Evolutionary conservation across 2,329 filamentous ascomycete genomes (phyloP).

Genomic region (Fusarium kyushuense): DNA sequence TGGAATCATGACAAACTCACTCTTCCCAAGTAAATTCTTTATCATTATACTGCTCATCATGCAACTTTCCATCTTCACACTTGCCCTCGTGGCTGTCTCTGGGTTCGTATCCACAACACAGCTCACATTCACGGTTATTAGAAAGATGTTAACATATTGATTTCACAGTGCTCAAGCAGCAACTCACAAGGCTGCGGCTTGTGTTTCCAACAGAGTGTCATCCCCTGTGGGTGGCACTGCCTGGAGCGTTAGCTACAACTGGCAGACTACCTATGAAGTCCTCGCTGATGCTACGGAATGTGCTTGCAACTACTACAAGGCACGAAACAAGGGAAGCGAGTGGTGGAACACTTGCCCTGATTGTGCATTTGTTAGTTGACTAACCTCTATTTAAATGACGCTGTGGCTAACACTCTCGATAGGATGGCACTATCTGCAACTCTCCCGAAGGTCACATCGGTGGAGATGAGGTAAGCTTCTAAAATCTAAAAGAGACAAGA

Average conservation of each 20-base stretch:
- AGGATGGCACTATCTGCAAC: not conserved
- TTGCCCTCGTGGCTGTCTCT: not conserved
- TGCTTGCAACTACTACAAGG: not conserved
- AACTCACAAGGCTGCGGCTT: not conserved
- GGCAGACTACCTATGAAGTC: not conserved
- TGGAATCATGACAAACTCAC: too few species aligned
- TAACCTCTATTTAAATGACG: too few species aligned
- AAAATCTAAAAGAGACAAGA: not conserved
- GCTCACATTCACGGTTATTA: too few species aligned
- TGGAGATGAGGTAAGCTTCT: not conserved
- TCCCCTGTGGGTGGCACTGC: not conserved
- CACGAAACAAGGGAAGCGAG: not conserved
- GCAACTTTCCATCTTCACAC: not conserved
- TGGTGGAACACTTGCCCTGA: conserved; percentile 3
- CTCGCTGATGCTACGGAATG: not conserved
- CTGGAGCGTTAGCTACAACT: conserved; percentile 3
- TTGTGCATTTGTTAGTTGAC: not conserved
- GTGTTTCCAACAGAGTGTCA: not conserved
- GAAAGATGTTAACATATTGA: not conserved
- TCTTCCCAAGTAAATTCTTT: not conserved
- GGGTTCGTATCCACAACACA: not conserved
- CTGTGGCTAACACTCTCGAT: not conserved
- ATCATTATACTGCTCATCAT: not conserved
- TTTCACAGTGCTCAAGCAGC: not conserved
- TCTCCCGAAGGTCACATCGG: not conserved